These are phyloP conservation scores for Suillus plorans DNA, from an alignment of 768 basidiomycete genomes.

Conservation along the genomic window DNA sequence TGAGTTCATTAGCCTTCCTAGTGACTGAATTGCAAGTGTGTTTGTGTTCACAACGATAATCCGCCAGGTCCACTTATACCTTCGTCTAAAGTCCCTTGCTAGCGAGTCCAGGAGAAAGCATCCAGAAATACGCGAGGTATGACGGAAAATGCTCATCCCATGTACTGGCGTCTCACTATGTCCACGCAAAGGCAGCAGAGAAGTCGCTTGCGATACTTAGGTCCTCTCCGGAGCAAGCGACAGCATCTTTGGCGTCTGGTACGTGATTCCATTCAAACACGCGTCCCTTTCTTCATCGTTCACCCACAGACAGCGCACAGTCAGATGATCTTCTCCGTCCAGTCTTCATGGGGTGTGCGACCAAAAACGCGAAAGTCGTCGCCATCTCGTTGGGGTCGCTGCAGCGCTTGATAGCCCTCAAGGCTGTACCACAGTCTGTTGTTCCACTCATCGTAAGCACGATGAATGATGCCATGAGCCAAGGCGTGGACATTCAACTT, in stretches of 20 bases:
- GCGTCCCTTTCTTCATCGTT: slow-evolving; percentile 9
- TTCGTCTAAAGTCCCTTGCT: slow-evolving; percentile 64
- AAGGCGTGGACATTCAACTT: slow-evolving; percentile 96
- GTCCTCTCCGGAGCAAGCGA: slow-evolving; percentile 81
- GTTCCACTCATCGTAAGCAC: slow-evolving; percentile 80
- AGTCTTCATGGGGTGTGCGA: slow-evolving; percentile 91
- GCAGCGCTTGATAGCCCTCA: slow-evolving; percentile 84
- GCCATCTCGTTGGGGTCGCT: slow-evolving; percentile 89
- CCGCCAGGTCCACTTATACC: slow-evolving; percentile 12
- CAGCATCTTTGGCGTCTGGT: slow-evolving; percentile 73
- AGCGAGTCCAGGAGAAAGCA: slow-evolving; percentile 88
- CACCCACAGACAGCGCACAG: slow-evolving; percentile 64
- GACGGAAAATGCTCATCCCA: background rate
- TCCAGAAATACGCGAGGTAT: slow-evolving; percentile 91
- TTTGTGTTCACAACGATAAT: slow-evolving; percentile 20
- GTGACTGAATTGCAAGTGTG: slow-evolving; percentile 73
- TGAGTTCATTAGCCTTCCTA: slow-evolving; percentile 70
- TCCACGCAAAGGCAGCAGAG: slow-evolving; percentile 69
- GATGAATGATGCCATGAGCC: slow-evolving; percentile 84
- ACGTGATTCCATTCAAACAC: slow-evolving; percentile 21
- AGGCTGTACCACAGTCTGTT: slow-evolving; percentile 78
- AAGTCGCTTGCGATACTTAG: slow-evolving; percentile 80
- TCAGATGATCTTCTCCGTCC: slow-evolving; percentile 81
- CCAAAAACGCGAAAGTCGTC: slow-evolving; percentile 91
- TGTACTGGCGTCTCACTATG: background rate